phyloP scores from a whole-genome alignment of 352 stramenopile genomes.

The Pythium chondricola region DNA sequence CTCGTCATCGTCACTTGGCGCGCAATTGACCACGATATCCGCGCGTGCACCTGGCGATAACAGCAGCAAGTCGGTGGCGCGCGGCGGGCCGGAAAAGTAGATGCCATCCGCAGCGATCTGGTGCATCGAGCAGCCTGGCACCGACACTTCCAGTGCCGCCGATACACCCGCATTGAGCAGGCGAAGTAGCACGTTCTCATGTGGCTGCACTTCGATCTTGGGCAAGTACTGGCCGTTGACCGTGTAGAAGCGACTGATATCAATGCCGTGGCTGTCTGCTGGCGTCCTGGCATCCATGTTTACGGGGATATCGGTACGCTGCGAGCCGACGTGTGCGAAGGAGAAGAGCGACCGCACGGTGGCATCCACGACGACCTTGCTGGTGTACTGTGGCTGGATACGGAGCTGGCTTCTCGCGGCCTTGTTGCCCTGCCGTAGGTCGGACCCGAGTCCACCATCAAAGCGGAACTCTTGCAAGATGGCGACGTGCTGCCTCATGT shows the following conservation, averaged over 20 bases:
- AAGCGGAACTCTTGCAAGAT: constrained; percentile 65
- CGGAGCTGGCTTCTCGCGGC: constrained; percentile 44
- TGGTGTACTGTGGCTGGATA: constrained; percentile 41
- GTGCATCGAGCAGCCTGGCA: constrained; percentile 55
- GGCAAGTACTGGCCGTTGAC: constrained; percentile 71
- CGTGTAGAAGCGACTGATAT: constrained; percentile 50
- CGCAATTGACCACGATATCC: constrained; percentile 58
- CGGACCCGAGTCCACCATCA: constrained; percentile 41
- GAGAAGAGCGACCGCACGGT: constrained; percentile 37
- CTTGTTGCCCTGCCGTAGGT: constrained; percentile 37
- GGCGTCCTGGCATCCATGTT: constrained; percentile 14
- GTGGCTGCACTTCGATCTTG: constrained; percentile 41
- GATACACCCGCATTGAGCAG: constrained; percentile 56
- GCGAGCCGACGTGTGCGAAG: constrained; percentile 28
- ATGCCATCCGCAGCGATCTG: constrained; percentile 55
- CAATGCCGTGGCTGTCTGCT: constrained; percentile 1
- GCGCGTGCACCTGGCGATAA: constrained; percentile 51
- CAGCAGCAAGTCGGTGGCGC: constrained; percentile 33
- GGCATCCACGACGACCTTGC: constrained; percentile 29
- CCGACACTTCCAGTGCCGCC: constrained; percentile 41
- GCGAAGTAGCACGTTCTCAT: constrained; percentile 52
- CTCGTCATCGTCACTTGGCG: constrained; percentile 9
- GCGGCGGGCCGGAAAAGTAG: constrained; percentile 31
- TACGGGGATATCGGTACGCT: constrained; percentile 20
- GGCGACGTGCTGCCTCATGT: constrained; percentile 40